Percentiles rank a stretch among this genome's conserved stretches.
Conservation (phyloP, 441 rosid genomes). For the Manihot esculenta region DNA sequence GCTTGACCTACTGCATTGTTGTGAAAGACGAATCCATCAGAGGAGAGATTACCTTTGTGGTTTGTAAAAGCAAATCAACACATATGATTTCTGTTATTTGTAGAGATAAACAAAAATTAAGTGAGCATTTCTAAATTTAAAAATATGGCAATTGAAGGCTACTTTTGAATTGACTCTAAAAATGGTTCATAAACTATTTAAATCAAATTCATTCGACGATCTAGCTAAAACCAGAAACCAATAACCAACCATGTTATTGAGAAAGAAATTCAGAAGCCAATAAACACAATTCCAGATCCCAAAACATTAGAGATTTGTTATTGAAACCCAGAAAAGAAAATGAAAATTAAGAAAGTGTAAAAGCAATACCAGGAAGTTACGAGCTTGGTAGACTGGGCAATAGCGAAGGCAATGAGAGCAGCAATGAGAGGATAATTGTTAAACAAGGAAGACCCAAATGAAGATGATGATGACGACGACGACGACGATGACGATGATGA, state of each 20-base stretch:
- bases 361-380: constrained; percentile 34
- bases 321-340: neutral
- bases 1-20: neutral
- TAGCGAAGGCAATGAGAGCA: constrained; percentile 51
- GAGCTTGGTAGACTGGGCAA: constrained; percentile 71
- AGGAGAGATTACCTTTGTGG: neutral
- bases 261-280: neutral
- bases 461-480: constrained; percentile 36
- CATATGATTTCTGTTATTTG: neutral
- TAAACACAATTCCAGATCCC: neutral
- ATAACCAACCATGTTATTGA: neutral
- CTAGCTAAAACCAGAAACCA: neutral
- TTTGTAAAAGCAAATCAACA: constrained; percentile 5
- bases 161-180: neutral
- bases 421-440: constrained; percentile 67
- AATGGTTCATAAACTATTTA: constrained; percentile 9
- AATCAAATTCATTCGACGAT: constrained; percentile 17
- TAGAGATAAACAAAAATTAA: neutral
- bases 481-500: constrained; percentile 28
- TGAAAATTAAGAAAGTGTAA: neutral
- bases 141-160: neutral
- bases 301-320: neutral
- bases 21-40: neutral
- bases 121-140: neutral
- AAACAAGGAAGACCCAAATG: constrained; percentile 38